phyloP scores from a whole-genome alignment of 1,284 basidiomycete genomes.

The Ustilago trichophora region DNA sequence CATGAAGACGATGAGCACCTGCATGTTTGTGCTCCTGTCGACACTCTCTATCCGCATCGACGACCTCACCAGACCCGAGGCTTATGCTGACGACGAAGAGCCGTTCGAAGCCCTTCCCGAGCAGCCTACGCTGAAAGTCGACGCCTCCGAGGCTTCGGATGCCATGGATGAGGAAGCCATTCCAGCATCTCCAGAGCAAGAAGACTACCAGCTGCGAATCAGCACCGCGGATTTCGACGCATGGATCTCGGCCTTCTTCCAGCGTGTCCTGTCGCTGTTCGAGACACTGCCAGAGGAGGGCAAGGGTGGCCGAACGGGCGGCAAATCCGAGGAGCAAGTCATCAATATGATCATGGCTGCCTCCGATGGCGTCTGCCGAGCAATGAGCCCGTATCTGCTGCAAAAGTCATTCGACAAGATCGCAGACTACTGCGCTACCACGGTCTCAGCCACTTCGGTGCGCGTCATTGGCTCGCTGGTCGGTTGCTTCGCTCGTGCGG shows the following conservation, averaged over 20 bases:
- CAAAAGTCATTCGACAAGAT: slow-evolving; percentile 85
- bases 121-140: slow-evolving; percentile 44
- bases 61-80: slow-evolving; percentile 72
- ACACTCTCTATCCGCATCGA: slow-evolving; percentile 84
- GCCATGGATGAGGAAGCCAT: slow-evolving; percentile 10
- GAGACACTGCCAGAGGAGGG: slow-evolving; percentile 95
- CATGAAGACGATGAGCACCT: slow-evolving; percentile 80
- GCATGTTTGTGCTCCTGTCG: slow-evolving; percentile 80
- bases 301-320: slow-evolving; percentile 76
- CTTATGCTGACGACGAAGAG: slow-evolving; percentile 44
- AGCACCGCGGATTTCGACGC: slow-evolving; percentile 80
- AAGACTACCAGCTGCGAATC: slow-evolving; percentile 71
- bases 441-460: slow-evolving; percentile 79
- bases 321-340: slow-evolving; percentile 84
- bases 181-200: slow-evolving; percentile 62
- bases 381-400: slow-evolving; percentile 86
- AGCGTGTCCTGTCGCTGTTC: slow-evolving; percentile 84
- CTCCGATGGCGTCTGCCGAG: slow-evolving; percentile 84
- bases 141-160: slow-evolving; percentile 5
- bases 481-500: slow-evolving; percentile 82
- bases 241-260: slow-evolving; percentile 88
- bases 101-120: slow-evolving; percentile 14
- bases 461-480: slow-evolving; percentile 89
- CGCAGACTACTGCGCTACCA: slow-evolving; percentile 80
- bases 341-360: slow-evolving; percentile 83